Percentiles rank a stretch among this genome's conserved stretches.
Evolutionary conservation across 371 early-diverging fungal species (phyloP).

Genomic region (Syncephalastrum racemosum): DNA sequence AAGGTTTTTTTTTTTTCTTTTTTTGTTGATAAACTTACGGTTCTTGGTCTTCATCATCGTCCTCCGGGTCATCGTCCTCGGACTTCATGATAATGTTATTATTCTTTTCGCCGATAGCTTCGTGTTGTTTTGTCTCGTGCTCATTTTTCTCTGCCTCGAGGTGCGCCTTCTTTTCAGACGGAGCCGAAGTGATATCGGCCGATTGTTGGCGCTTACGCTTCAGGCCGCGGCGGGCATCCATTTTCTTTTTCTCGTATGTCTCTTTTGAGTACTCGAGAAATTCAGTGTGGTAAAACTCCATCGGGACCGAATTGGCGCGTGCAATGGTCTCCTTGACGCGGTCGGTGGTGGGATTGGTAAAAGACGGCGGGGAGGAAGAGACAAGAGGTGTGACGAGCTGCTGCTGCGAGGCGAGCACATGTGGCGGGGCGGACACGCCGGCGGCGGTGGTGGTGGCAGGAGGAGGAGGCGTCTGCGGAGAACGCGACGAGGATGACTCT

Average conservation of each 20-base stretch:
- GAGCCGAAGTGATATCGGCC: not conserved
- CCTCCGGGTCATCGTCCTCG: not conserved
- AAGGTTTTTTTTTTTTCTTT: not conserved
- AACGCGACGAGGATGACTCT: not conserved
- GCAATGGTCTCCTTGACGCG: constrained; percentile 50
- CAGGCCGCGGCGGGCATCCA: constrained; percentile 24
- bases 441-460: constrained; percentile 1
- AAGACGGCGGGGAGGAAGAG: constrained; percentile 14
- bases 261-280: constrained; percentile 50
- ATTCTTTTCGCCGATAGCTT: constrained; percentile 12
- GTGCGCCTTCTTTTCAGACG: no score
- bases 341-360: constrained; percentile 31
- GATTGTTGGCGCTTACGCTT: constrained; percentile 37
- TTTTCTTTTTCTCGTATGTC: constrained; percentile 40
- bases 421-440: constrained; percentile 4
- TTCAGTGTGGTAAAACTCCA: constrained; percentile 52
- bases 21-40: not conserved
- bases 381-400: constrained; percentile 15
- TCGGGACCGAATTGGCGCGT: constrained; percentile 46
- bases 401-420: constrained; percentile 3
- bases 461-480: constrained; percentile 7
- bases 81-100: constrained; percentile 10
- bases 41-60: constrained; percentile 5
- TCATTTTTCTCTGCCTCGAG: constrained; percentile 7
- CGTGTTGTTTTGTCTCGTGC: not conserved